Conservation (phyloP, 2,329 filamentous ascomycete genomes). For the Chalara sp. region DNA sequence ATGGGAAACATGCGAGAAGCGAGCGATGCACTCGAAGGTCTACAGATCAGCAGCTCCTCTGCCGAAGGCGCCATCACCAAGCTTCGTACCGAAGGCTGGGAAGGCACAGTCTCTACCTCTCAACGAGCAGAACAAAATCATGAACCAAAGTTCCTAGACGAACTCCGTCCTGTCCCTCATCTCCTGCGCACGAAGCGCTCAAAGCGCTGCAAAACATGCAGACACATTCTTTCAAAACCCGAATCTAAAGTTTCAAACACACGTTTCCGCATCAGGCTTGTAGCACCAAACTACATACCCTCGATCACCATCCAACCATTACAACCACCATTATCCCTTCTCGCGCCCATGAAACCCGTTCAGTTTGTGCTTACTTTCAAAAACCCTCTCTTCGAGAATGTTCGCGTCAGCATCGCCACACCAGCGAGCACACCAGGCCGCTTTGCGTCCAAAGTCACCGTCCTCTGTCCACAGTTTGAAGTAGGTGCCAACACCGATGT, state of each 20-base stretch:
- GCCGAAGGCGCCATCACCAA: conserved; percentile 54
- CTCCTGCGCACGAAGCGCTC: conserved; percentile 86
- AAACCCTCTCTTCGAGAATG: conserved; percentile 88
- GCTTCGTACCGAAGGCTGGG: conserved; percentile 54
- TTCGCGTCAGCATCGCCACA: conserved; percentile 82
- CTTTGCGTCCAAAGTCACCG: conserved; percentile 74
- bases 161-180: conserved; percentile 75
- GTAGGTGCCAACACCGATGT: conserved; percentile 91
- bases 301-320: conserved; percentile 67
- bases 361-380: conserved; percentile 87
- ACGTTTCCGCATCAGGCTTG: conserved; percentile 85
- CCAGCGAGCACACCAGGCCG: conserved; percentile 71
- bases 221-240: conserved; percentile 91
- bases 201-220: conserved; percentile 86
- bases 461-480: conserved; percentile 90
- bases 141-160: conserved; percentile 53
- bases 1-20: conserved; percentile 77
- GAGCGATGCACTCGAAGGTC: conserved; percentile 60
- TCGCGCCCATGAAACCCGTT: conserved; percentile 40
- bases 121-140: conserved; percentile 46
- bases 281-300: conserved; percentile 84
- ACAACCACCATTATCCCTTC: conserved; percentile 22
- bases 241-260: conserved; percentile 85
- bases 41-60: conserved; percentile 42
- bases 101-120: conserved; percentile 48